Conservation (phyloP, 495 filamentous ascomycete genomes). For the Delitschia confertaspora region DNA sequence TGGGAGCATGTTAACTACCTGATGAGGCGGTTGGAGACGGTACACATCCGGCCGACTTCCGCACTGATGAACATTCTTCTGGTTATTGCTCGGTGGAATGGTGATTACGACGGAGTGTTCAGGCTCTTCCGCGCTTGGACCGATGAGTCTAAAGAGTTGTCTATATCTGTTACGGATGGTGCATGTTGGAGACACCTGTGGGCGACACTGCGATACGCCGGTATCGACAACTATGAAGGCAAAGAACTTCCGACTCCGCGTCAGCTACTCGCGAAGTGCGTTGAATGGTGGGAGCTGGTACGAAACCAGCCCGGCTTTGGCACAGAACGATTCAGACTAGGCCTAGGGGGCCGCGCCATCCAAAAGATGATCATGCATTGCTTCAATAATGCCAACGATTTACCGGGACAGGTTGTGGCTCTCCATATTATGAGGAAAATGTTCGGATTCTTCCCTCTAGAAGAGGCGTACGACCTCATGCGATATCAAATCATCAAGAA, state of each 20-base stretch:
- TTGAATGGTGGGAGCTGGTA: slow-evolving; percentile 12
- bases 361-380: slow-evolving; percentile 18
- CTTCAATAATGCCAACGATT: slow-evolving; percentile 22
- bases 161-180: slow-evolving; percentile 17
- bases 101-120: slow-evolving; percentile 18
- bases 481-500: slow-evolving; percentile 17
- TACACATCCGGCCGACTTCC: slow-evolving; percentile 9
- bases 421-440: slow-evolving; percentile 10
- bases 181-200: slow-evolving; percentile 18
- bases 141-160: slow-evolving; percentile 2
- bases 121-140: slow-evolving; percentile 9
- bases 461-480: slow-evolving; percentile 9
- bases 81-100: slow-evolving; percentile 13
- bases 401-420: slow-evolving; percentile 22
- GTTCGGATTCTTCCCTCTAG: slow-evolving; percentile 10
- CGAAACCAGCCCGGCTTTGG: not conserved
- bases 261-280: slow-evolving; percentile 14
- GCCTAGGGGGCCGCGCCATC: slow-evolving; percentile 15
- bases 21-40: not conserved
- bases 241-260: slow-evolving; percentile 16
- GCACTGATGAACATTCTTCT: slow-evolving; percentile 19
- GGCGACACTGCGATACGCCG: slow-evolving; percentile 17
- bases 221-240: slow-evolving; percentile 8
- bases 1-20: slow-evolving; percentile 25
- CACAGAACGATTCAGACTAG: slow-evolving; percentile 10